A percentile compares a stretch with the other conserved stretches of the same genome.
Evolutionary conservation across 2,329 filamentous ascomycete genomes (phyloP).

Genomic region (Fusarium sp.): DNA sequence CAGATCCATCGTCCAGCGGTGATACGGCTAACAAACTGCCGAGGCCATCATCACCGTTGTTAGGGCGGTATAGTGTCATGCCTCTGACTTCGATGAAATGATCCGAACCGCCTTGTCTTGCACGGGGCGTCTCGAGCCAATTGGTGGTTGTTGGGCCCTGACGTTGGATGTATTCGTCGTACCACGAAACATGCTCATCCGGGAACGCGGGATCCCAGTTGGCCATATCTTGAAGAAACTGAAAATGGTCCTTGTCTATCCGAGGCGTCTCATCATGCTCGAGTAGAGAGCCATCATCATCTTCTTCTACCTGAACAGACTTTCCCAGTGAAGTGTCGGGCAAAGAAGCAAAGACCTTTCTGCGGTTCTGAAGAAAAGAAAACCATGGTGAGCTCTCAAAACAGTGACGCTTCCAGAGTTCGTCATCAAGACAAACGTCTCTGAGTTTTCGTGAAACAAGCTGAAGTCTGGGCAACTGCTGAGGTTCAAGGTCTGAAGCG

Average conservation of each 20-base stretch:
- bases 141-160: conserved; percentile 79
- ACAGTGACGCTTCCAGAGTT: conserved; percentile 81
- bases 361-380: conserved; percentile 65
- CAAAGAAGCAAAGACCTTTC: conserved; percentile 52
- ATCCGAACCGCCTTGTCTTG: conserved; percentile 57
- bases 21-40: conserved; percentile 72
- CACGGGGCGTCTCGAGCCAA: conserved; percentile 78
- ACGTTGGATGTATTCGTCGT: conserved; percentile 88
- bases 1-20: conserved; percentile 86
- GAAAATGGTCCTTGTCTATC: conserved; percentile 37
- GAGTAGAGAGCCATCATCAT: conserved; percentile 29
- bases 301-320: conserved; percentile 8
- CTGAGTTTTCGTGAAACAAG: conserved; percentile 76
- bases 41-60: conserved; percentile 61
- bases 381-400: conserved; percentile 78
- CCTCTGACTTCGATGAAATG: conserved; percentile 77
- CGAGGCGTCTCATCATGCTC: conserved; percentile 44
- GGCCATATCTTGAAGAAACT: conserved; percentile 68
- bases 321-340: conserved; percentile 25
- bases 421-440: conserved; percentile 77
- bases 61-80: conserved; percentile 73
- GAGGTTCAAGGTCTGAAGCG: conserved; percentile 54
- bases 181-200: conserved; percentile 82
- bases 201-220: conserved; percentile 88
- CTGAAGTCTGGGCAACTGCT: conserved; percentile 72